phyloP scores from a whole-genome alignment of 768 basidiomycete genomes.

The Coprinellus micaceus region DNA sequence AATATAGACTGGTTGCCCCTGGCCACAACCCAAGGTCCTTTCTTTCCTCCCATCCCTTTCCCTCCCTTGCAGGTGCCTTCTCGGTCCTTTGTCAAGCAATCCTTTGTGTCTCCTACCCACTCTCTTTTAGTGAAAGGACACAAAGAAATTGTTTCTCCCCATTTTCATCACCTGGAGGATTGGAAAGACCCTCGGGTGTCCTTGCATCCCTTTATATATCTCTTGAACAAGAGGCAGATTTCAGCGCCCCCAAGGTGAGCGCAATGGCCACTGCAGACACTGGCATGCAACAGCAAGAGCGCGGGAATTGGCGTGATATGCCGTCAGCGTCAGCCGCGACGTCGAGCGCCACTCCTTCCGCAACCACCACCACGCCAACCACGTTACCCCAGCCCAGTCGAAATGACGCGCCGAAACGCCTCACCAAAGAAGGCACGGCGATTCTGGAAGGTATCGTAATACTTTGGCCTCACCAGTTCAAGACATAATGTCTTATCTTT shows the following conservation, averaged over 20 bases:
- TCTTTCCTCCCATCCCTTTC: neutral
- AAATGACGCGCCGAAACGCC: neutral
- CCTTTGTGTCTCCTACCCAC: no score
- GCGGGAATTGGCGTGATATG: no score
- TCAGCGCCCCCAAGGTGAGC: no score
- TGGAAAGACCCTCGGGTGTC: no score
- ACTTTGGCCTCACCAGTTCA: neutral
- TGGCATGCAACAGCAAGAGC: no score
- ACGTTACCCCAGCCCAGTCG: neutral
- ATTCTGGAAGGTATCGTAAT: neutral
- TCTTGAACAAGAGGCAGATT: no score
- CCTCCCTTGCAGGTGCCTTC: neutral
- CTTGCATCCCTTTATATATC: no score
- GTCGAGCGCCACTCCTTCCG: neutral
- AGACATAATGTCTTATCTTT: neutral
- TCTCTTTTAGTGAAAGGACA: no score
- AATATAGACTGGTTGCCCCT: neutral
- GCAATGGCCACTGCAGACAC: no score
- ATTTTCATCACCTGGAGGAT: no score
- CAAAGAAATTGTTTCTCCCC: no score
- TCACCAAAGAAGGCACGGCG: neutral
- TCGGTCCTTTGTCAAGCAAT: no score
- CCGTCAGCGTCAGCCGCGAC: neutral
- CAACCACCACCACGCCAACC: neutral
- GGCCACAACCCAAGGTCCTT: neutral